These are phyloP conservation scores for Elaeis oleifera DNA, from an alignment of 202 grass and related monocot genomes.

Conservation along the genomic window DNA sequence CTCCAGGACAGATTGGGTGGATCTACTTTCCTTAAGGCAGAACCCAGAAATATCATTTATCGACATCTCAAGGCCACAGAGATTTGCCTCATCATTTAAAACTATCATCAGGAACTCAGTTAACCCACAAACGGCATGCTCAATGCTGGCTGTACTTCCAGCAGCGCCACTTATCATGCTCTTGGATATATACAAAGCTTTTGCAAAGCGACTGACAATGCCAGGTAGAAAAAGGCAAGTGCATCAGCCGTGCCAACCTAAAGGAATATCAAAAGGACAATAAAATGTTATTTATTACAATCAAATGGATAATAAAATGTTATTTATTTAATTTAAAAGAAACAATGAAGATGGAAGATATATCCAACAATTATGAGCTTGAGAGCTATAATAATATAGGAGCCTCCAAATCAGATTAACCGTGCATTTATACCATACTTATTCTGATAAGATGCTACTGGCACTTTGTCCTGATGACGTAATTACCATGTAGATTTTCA, in stretches of 20 bases:
- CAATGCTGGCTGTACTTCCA: slow-evolving; percentile 57
- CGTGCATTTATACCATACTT: no score
- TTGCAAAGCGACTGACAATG: slow-evolving; percentile 81
- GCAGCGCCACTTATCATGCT: slow-evolving; percentile 63
- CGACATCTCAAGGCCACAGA: slow-evolving; percentile 28
- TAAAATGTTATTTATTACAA: slow-evolving; percentile 8
- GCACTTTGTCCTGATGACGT: no score
- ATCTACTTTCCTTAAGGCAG: slow-evolving; percentile 17
- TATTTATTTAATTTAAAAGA: no score
- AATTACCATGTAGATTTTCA: no score
- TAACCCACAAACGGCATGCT: slow-evolving; percentile 77
- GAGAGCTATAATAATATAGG: no score
- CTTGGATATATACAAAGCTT: slow-evolving; percentile 70
- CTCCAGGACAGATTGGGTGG: slow-evolving; percentile 67
- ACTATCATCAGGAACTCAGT: slow-evolving; percentile 78
- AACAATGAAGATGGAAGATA: no score
- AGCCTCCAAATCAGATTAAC: no score
- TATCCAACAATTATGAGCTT: no score
- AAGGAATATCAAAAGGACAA: slow-evolving; percentile 29
- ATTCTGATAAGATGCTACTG: no score
- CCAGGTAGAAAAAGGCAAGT: slow-evolving; percentile 91
- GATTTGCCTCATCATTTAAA: slow-evolving; percentile 72
- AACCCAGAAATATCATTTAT: slow-evolving; percentile 11
- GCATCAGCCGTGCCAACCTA: slow-evolving; percentile 91
- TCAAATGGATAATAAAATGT: slow-evolving; percentile 20